These are phyloP conservation scores for Raddia guianensis DNA, from an alignment of 176 grass and related monocot species.

Conservation along the genomic window DNA sequence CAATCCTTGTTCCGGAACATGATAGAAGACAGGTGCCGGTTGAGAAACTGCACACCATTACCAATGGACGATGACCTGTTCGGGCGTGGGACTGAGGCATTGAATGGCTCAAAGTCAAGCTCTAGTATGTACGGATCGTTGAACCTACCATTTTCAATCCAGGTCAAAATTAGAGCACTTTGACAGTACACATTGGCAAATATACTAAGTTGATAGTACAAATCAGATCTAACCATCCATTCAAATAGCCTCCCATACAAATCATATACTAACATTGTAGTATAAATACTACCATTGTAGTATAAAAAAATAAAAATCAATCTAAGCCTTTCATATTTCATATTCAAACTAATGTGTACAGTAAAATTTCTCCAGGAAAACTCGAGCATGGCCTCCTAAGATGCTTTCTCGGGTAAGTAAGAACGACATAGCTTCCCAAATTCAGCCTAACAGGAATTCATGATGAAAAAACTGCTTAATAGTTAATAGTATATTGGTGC, in stretches of 20 bases:
- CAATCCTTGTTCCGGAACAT: conserved; percentile 97
- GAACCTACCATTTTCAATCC: conserved; percentile 34
- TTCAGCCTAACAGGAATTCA: not conserved
- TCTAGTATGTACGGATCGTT: conserved; percentile 66
- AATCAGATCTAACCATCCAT: too few relatives aligned
- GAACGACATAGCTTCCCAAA: not conserved
- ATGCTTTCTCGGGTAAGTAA: not conserved
- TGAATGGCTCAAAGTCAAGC: conserved; percentile 97
- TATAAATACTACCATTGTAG: too few relatives aligned
- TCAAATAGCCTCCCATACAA: too few relatives aligned
- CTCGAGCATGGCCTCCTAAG: not conserved
- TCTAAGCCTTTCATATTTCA: too few relatives aligned
- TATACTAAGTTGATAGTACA: too few relatives aligned
- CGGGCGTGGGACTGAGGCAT: conserved; percentile 73
- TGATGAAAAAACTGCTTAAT: not conserved
- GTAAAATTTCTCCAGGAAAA: not conserved
- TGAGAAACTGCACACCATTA: conserved; percentile 97
- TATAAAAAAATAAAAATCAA: too few relatives aligned
- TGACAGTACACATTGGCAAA: too few relatives aligned
- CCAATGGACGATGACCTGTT: conserved; percentile 88
- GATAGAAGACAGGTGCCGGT: conserved; percentile 86
- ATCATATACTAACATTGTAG: too few relatives aligned
- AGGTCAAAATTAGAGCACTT: not conserved
- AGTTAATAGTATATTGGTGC: not conserved
- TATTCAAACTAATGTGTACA: too few relatives aligned